These are phyloP conservation scores for Mayamaea pseudoterrestris DNA, from an alignment of 108 stramenopile species.

Conservation along the genomic window DNA sequence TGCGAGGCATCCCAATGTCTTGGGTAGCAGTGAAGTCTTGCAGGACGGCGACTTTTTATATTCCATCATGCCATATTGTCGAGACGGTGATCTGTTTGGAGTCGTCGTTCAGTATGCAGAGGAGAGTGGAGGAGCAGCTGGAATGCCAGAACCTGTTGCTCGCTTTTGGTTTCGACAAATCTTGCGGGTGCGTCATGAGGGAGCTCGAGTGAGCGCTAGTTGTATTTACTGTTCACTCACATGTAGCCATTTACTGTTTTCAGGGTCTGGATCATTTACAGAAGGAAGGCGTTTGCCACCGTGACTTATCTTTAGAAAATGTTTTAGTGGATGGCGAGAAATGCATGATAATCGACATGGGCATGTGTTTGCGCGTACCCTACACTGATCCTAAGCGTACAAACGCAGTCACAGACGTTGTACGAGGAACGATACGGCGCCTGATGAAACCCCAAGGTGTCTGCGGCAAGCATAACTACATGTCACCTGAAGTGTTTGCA, in stretches of 20 bases:
- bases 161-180: conserved; percentile 85
- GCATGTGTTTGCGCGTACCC: conserved; percentile 88
- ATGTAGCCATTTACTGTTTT: background rate
- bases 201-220: background rate
- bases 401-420: conserved; percentile 37
- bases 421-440: conserved; percentile 36
- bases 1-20: conserved; percentile 43
- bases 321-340: conserved; percentile 64
- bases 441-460: conserved; percentile 73
- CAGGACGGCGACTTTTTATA: conserved; percentile 78
- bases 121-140: conserved; percentile 49
- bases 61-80: conserved; percentile 80
- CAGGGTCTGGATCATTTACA: conserved; percentile 79
- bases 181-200: conserved; percentile 34
- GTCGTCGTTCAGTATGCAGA: conserved; percentile 69
- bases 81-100: conserved; percentile 84
- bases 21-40: conserved; percentile 66
- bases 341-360: conserved; percentile 89
- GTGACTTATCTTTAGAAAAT: conserved; percentile 86
- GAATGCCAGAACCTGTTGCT: conserved; percentile 78
- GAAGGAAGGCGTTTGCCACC: conserved; percentile 76
- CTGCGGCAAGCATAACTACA: conserved; percentile 94
- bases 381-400: conserved; percentile 42
- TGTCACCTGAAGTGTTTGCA: conserved; percentile 85
- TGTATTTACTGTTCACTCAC: background rate